These are phyloP conservation scores for Pedinophyceae sp. DNA, from an alignment of 139 green algal species.

Conservation along the genomic window DNA sequence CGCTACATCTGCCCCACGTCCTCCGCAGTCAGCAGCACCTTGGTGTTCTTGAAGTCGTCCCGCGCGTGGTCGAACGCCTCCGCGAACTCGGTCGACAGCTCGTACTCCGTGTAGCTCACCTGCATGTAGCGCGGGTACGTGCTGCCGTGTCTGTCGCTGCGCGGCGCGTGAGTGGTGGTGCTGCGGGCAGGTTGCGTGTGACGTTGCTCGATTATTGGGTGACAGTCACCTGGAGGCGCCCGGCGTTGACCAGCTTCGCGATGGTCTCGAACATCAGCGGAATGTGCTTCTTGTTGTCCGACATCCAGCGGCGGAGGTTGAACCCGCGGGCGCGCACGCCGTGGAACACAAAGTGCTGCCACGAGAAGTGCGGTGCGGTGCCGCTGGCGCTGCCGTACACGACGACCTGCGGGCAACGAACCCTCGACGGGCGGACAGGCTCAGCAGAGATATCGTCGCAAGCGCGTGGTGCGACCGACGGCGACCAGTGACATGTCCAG, in stretches of 20 bases:
- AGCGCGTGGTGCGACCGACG: background rate
- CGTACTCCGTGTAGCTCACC: slow-evolving; percentile 29
- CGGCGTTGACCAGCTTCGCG: slow-evolving; percentile 48
- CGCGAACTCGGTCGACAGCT: slow-evolving; percentile 43
- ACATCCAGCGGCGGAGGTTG: slow-evolving; percentile 38
- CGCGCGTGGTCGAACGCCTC: slow-evolving; percentile 62
- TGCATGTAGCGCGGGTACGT: slow-evolving; percentile 1
- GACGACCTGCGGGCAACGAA: slow-evolving; percentile 35
- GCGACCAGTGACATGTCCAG: background rate
- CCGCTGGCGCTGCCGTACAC: slow-evolving; percentile 64
- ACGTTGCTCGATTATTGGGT: slow-evolving; percentile 40
- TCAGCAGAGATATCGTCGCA: background rate
- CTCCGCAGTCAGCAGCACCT: slow-evolving; percentile 40
- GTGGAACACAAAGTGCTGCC: slow-evolving; percentile 59
- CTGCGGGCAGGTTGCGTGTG: too few relatives aligned
- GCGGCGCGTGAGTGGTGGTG: background rate
- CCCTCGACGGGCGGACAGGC: background rate
- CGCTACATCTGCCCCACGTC: background rate
- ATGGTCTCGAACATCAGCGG: slow-evolving; percentile 36
- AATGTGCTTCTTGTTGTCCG: slow-evolving; percentile 33
- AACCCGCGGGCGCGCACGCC: slow-evolving; percentile 25
- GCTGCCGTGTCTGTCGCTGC: too few relatives aligned
- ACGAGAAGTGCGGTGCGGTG: slow-evolving; percentile 36
- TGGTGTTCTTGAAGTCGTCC: slow-evolving; percentile 41
- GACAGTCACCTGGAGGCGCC: slow-evolving; percentile 43